phyloP scores from a whole-genome alignment of 305 asterid species.

The Rubia balearica region DNA sequence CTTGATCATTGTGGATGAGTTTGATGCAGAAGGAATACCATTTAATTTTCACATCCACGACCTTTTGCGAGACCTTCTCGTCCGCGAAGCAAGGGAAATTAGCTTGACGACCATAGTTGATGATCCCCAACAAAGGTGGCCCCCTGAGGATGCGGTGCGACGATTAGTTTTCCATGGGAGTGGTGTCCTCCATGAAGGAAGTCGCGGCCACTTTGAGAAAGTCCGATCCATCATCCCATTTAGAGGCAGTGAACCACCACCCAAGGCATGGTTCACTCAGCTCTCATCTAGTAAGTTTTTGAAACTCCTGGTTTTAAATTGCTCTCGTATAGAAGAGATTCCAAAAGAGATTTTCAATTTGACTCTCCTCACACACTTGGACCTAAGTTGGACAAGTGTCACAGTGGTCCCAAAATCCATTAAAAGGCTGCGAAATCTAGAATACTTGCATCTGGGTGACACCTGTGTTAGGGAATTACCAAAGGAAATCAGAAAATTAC shows the following conservation, averaged over 20 bases:
- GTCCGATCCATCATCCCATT: neutral
- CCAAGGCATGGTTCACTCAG: neutral
- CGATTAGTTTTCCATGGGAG: conserved; percentile 1
- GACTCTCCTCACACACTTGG: conserved; percentile 14
- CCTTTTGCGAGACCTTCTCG: conserved; percentile 10
- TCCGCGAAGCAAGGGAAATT: conserved; percentile 14
- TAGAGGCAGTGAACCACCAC: neutral
- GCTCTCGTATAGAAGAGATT: neutral
- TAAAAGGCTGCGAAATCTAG: neutral
- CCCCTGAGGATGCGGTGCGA: neutral
- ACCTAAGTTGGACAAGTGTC: neutral
- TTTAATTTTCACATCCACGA: conserved; percentile 13
- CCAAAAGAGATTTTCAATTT: conserved; percentile 17
- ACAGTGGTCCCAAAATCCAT: neutral
- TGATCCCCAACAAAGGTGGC: neutral
- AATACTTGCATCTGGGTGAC: neutral
- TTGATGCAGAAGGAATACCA: neutral
- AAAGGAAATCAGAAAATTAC: neutral
- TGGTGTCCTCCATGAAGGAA: neutral
- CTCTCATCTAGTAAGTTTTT: conserved; percentile 12
- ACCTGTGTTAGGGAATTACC: neutral
- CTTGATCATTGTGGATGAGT: neutral
- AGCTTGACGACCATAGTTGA: conserved; percentile 5
- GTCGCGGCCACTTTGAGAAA: neutral
- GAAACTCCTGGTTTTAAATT: conserved; percentile 11